Conservation (phyloP, 2,329 filamentous ascomycete genomes). For the Colletotrichum tabaci region DNA sequence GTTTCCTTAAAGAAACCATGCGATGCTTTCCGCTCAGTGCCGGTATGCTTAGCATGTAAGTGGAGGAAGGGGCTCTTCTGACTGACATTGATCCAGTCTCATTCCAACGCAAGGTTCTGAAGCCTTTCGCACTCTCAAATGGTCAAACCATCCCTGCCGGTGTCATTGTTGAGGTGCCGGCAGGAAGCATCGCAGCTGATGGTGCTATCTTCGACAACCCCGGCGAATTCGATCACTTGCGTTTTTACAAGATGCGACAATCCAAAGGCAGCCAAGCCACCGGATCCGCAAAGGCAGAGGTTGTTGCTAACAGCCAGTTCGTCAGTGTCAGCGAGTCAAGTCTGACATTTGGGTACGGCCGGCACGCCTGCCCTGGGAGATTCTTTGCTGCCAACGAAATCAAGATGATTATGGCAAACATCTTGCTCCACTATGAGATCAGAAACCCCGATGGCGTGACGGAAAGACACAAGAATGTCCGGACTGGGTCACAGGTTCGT, state of each 20-base stretch:
- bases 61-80: background rate
- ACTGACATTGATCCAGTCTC: conserved; percentile 50
- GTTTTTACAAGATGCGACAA: conserved; percentile 28
- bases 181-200: conserved; percentile 55
- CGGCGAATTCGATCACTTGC: conserved; percentile 42
- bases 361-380: no score
- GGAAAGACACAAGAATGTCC: no score
- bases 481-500: no score
- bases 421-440: no score
- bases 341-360: conserved; percentile 48
- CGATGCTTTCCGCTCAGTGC: conserved; percentile 50
- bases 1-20: conserved; percentile 56
- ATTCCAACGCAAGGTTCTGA: conserved; percentile 65
- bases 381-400: no score
- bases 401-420: no score
- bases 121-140: conserved; percentile 67
- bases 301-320: conserved; percentile 51
- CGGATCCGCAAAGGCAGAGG: conserved; percentile 14
- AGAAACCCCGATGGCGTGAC: no score
- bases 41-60: conserved; percentile 47
- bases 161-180: conserved; percentile 59
- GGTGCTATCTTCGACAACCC: conserved; percentile 52
- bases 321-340: conserved; percentile 55
- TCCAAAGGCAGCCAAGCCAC: conserved; percentile 2
- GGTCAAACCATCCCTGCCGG: conserved; percentile 65